phyloP scores from a whole-genome alignment of 192 early-diverging fungal species.

The Dissophora ornata region DNA sequence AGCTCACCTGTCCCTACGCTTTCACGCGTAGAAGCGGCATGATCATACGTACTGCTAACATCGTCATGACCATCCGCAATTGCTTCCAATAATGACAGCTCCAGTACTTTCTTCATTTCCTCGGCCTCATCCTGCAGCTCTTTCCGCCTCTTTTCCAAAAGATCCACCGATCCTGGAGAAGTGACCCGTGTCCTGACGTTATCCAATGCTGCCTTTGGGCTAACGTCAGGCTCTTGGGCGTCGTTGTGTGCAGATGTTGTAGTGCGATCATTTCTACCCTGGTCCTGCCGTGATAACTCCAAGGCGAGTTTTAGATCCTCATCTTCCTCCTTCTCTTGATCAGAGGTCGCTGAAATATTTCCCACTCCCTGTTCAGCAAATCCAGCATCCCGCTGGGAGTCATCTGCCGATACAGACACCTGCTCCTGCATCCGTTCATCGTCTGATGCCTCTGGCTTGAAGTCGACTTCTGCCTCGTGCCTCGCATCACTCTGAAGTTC shows the following conservation, averaged over 20 bases:
- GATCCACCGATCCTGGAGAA: conserved; percentile 14
- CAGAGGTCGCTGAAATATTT: not conserved
- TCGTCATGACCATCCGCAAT: conserved; percentile 40
- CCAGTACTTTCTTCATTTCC: conserved; percentile 46
- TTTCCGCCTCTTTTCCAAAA: conserved; percentile 24
- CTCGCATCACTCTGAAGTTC: not conserved
- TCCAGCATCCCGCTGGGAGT: conserved; percentile 3
- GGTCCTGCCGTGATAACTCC: conserved; percentile 22
- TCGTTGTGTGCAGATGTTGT: not conserved
- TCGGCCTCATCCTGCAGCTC: conserved; percentile 45
- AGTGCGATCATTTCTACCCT: not conserved
- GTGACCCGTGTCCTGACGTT: not conserved
- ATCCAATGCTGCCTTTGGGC: not conserved
- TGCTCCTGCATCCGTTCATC: conserved; percentile 2
- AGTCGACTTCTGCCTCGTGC: not conserved
- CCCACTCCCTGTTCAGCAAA: conserved; percentile 2
- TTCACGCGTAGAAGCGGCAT: not conserved
- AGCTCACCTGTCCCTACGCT: not conserved
- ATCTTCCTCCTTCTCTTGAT: conserved; percentile 6
- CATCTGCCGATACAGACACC: conserved; percentile 7
- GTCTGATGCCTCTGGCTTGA: not conserved
- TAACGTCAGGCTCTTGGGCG: no score
- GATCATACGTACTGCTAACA: not conserved
- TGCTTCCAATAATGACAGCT: conserved; percentile 34
- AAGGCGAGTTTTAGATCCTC: conserved; percentile 13